Percentiles rank a stretch among this genome's conserved stretches.
Conservation (phyloP, 352 stramenopile genomes). For the Phytophthora foliorum region DNA sequence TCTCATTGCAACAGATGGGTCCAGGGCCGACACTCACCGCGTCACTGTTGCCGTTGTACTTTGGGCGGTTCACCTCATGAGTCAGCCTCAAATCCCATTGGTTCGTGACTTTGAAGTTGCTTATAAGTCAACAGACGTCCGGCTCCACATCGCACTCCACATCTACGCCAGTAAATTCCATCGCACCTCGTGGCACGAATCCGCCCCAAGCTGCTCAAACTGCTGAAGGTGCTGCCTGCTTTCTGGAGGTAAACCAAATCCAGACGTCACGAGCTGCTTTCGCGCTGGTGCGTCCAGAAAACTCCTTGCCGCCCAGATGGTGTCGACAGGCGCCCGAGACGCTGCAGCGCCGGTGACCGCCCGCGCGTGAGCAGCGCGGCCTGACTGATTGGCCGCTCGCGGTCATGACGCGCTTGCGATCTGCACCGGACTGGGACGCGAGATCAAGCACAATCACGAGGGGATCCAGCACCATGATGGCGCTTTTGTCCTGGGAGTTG, state of each 20-base stretch:
- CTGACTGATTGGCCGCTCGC: constrained; percentile 26
- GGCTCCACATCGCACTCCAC: not conserved
- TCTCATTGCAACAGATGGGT: not conserved
- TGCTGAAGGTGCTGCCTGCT: not conserved
- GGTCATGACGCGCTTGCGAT: constrained; percentile 33
- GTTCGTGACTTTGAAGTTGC: constrained; percentile 6
- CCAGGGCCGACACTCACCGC: constrained; percentile 21
- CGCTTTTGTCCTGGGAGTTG: not conserved
- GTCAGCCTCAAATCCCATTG: constrained; percentile 26
- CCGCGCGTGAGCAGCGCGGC: constrained; percentile 23
- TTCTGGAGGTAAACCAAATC: not conserved
- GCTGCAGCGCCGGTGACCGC: constrained; percentile 21
- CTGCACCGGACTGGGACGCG: not conserved
- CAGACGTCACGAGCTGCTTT: not conserved
- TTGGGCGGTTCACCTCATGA: not conserved
- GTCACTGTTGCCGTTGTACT: constrained; percentile 2
- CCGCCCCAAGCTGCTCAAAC: no score
- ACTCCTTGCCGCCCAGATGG: constrained; percentile 2
- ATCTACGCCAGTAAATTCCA: not conserved
- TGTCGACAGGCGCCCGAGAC: constrained; percentile 7
- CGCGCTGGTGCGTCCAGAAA: constrained; percentile 1
- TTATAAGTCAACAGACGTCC: not conserved
- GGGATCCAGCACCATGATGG: constrained; percentile 6
- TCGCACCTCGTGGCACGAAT: not conserved
- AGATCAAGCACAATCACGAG: constrained; percentile 13